Evolutionary conservation across 208 protist genomes (phyloP).

Genomic region (Acanthamoeba comandoni): DNA sequence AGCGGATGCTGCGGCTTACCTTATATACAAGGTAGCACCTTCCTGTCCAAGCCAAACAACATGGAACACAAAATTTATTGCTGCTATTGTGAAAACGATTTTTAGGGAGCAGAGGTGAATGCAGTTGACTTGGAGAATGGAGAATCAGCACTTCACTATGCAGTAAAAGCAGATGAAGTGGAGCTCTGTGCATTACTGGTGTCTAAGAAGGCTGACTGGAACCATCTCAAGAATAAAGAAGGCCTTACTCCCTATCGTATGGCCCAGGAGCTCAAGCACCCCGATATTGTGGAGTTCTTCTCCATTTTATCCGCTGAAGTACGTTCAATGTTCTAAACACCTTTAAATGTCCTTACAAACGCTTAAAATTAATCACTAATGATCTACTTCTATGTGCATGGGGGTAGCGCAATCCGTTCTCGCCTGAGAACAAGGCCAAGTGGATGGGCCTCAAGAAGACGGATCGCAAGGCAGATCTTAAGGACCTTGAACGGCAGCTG

Average conservation of each 20-base stretch:
- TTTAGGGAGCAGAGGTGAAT: constrained; percentile 46
- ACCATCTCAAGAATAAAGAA: background rate
- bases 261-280: constrained; percentile 1
- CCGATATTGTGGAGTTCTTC: constrained; percentile 29
- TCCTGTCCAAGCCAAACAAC: no score
- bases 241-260: constrained; percentile 14
- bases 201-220: constrained; percentile 11
- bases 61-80: no score
- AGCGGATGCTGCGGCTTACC: constrained; percentile 19
- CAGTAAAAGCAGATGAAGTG: background rate
- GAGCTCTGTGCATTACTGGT: constrained; percentile 33
- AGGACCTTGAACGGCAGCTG: background rate
- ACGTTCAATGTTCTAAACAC: no score
- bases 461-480: background rate
- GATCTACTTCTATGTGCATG: no score
- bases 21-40: constrained; percentile 60
- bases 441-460: constrained; percentile 25
- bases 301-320: no score
- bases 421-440: constrained; percentile 10
- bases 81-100: no score
- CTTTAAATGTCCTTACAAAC: no score
- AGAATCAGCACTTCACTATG: background rate
- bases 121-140: background rate
- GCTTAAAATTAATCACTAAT: no score
- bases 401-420: constrained; percentile 9